Conservation (phyloP, 2,329 filamentous ascomycete genomes). For the Aphanoascus verrucosus region DNA sequence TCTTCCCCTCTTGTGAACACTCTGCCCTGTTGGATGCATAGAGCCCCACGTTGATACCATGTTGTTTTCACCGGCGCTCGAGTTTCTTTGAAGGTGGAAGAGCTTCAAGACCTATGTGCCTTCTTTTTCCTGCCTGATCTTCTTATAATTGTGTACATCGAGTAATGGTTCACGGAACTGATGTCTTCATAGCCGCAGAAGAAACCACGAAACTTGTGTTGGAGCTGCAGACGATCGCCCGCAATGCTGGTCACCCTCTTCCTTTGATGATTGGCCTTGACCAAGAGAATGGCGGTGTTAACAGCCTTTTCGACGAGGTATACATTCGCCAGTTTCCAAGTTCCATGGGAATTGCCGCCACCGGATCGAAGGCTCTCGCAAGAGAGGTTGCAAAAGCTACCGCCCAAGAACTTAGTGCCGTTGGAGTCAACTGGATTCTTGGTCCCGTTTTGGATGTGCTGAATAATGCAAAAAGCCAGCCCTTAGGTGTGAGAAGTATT, state of each 20-base stretch:
- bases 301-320: constrained; percentile 90
- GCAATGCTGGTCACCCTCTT: constrained; percentile 77
- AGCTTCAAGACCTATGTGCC: too few species aligned
- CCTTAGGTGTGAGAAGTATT: constrained; percentile 75
- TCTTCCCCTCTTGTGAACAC: neutral
- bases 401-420: constrained; percentile 80
- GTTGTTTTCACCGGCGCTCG: too few species aligned
- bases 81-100: too few species aligned
- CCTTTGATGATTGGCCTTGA: constrained; percentile 85
- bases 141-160: neutral
- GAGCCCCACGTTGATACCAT: neutral
- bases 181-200: constrained; percentile 59
- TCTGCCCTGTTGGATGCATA: neutral
- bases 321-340: constrained; percentile 95
- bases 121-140: neutral
- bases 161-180: constrained; percentile 15
- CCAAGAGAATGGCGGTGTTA: constrained; percentile 96
- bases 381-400: constrained; percentile 89
- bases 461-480: constrained; percentile 84
- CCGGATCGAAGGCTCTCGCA: constrained; percentile 71
- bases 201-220: constrained; percentile 80
- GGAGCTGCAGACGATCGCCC: constrained; percentile 84
- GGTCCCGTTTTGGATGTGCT: constrained; percentile 89
- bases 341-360: constrained; percentile 92
- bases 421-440: constrained; percentile 91